Evolutionary conservation across 2,329 filamentous ascomycete species (phyloP).

Genomic region (Cladophialophora chaetospira): DNA sequence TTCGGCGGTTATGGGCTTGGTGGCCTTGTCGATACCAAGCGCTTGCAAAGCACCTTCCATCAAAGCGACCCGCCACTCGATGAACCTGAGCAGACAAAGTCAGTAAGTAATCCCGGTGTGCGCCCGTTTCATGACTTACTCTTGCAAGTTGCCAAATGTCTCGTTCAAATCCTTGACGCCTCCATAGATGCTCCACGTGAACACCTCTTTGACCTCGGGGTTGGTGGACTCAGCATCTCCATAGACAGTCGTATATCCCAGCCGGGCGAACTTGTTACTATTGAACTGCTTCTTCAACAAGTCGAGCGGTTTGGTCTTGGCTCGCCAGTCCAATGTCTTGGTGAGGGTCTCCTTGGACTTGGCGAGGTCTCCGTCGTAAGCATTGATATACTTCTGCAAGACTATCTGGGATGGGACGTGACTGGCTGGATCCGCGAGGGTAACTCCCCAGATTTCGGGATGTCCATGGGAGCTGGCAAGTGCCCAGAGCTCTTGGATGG

Average conservation of each 20-base stretch:
- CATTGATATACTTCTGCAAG: slow-evolving; percentile 89
- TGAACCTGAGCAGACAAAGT: slow-evolving; percentile 61
- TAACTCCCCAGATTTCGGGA: slow-evolving; percentile 84
- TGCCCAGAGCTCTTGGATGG: slow-evolving; percentile 31
- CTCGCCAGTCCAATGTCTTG: slow-evolving; percentile 81
- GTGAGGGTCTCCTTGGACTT: slow-evolving; percentile 77
- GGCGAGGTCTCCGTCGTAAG: slow-evolving; percentile 74
- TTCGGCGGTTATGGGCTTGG: slow-evolving; percentile 69
- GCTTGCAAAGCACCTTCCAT: slow-evolving; percentile 84
- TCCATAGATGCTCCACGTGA: slow-evolving; percentile 94
- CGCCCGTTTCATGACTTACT: slow-evolving; percentile 56
- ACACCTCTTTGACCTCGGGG: slow-evolving; percentile 58
- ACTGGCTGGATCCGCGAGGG: slow-evolving; percentile 51
- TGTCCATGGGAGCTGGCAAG: slow-evolving; percentile 51
- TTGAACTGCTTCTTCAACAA: slow-evolving; percentile 66
- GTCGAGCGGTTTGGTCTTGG: slow-evolving; percentile 69
- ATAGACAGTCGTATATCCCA: slow-evolving; percentile 82
- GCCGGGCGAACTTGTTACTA: slow-evolving; percentile 69
- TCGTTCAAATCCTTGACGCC: slow-evolving; percentile 76
- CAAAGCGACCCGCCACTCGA: slow-evolving; percentile 84
- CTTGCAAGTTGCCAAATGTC: slow-evolving; percentile 79
- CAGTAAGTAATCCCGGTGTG: not conserved
- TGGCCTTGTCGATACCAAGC: slow-evolving; percentile 70
- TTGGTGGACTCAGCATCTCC: slow-evolving; percentile 34
- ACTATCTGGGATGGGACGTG: slow-evolving; percentile 79